Evolutionary conservation across 2,329 filamentous ascomycete species (phyloP).

Genomic region (Fusarium continuum): DNA sequence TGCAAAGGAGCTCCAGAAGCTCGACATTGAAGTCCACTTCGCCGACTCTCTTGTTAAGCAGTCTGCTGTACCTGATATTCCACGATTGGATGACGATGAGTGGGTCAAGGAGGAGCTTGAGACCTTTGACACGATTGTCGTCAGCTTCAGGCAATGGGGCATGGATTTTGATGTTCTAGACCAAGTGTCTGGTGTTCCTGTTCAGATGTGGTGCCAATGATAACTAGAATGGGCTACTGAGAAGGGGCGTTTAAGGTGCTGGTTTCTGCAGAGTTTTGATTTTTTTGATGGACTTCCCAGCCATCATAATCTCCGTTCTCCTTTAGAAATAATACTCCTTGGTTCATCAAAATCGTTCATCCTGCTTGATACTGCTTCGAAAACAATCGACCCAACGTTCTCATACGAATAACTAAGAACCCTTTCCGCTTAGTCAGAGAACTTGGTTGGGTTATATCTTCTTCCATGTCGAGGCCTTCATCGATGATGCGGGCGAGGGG

Average conservation of each 20-base stretch:
- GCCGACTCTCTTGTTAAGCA: conserved; percentile 36
- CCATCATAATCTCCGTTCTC: not conserved
- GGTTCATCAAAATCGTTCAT: not conserved
- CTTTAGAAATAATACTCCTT: not conserved
- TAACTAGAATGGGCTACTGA: accelerated
- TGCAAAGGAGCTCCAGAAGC: conserved; percentile 22
- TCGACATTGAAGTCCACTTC: conserved; percentile 26
- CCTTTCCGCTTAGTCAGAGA: too few species aligned
- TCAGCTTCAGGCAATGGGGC: conserved; percentile 21
- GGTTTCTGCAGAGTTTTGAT: not conserved
- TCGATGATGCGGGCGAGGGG: too few species aligned
- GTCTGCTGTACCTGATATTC: conserved; percentile 21
- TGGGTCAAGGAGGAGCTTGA: conserved; percentile 30
- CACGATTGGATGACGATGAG: conserved; percentile 17
- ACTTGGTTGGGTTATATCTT: too few species aligned
- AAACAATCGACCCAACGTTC: too few species aligned
- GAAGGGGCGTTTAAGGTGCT: not conserved
- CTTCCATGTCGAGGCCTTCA: too few species aligned
- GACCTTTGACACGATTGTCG: conserved; percentile 32
- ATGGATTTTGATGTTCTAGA: conserved; percentile 31
- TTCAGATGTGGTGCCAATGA: conserved; percentile 32
- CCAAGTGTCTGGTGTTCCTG: conserved; percentile 2
- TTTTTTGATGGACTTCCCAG: not conserved
- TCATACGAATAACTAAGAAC: too few species aligned
- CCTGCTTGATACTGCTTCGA: too few species aligned